These are phyloP conservation scores for Candida sp. DNA, from an alignment of 1,139 yeast species.

Conservation along the genomic window DNA sequence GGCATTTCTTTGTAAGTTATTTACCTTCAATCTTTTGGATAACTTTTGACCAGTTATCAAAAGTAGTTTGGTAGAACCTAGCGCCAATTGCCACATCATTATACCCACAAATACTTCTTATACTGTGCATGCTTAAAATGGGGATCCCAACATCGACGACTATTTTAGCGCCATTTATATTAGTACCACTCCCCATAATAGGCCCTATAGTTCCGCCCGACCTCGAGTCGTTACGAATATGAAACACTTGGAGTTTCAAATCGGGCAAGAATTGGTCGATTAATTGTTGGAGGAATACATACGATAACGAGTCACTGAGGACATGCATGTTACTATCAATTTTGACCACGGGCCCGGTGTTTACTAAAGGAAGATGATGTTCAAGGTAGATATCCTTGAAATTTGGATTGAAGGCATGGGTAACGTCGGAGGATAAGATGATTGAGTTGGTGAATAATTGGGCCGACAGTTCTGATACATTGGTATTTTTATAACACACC, in stretches of 20 bases:
- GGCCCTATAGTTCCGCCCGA: constrained; percentile 87
- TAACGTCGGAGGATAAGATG: constrained; percentile 65
- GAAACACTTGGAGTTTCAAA: constrained; percentile 65
- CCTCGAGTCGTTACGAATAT: constrained; percentile 66
- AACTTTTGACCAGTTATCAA: constrained; percentile 49
- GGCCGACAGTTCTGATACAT: constrained; percentile 15
- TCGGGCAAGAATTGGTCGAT: constrained; percentile 50
- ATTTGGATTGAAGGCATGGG: constrained; percentile 62
- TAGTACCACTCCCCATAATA: constrained; percentile 44
- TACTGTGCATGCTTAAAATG: constrained; percentile 79
- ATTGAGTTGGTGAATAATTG: constrained; percentile 47
- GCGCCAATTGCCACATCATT: constrained; percentile 68
- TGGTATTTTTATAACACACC: constrained; percentile 4
- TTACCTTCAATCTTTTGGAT: constrained; percentile 8
- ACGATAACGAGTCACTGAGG: constrained; percentile 75
- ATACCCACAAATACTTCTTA: constrained; percentile 71
- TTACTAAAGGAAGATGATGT: constrained; percentile 74
- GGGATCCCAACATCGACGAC: constrained; percentile 78
- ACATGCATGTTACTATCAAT: constrained; percentile 77
- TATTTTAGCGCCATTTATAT: constrained; percentile 59
- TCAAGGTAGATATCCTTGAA: constrained; percentile 62
- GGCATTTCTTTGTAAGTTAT: no score
- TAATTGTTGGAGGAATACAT: constrained; percentile 62
- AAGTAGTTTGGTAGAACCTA: constrained; percentile 62
- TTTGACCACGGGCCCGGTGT: constrained; percentile 68